A percentile compares a stretch with the other conserved stretches of the same genome.
Conservation (phyloP, 2,329 filamentous ascomycete genomes). For the Blastomyces gilchristii region DNA sequence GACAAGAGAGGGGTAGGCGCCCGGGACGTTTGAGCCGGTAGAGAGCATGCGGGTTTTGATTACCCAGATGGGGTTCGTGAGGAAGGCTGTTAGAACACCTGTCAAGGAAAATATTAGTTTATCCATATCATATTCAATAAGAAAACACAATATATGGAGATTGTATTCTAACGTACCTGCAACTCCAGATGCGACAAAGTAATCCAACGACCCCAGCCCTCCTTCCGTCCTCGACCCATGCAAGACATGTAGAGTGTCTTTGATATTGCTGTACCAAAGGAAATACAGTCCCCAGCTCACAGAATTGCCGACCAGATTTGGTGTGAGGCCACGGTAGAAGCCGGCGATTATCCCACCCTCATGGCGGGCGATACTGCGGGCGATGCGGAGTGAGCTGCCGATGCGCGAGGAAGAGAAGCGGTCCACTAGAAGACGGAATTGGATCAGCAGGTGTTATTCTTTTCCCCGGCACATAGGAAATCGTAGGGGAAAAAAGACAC, state of each 20-base stretch:
- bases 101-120: slow-evolving; percentile 20
- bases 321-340: slow-evolving; percentile 80
- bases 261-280: slow-evolving; percentile 56
- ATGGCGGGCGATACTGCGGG: slow-evolving; percentile 42
- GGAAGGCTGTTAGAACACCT: slow-evolving; percentile 64
- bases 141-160: neutral
- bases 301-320: slow-evolving; percentile 85
- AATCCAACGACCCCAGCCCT: slow-evolving; percentile 50
- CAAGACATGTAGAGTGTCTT: slow-evolving; percentile 41
- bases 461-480: slow-evolving; percentile 18
- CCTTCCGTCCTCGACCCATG: slow-evolving; percentile 23
- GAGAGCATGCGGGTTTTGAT: slow-evolving; percentile 96
- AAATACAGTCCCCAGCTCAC: slow-evolving; percentile 90
- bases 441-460: slow-evolving; percentile 11
- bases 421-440: slow-evolving; percentile 39
- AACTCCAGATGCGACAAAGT: slow-evolving; percentile 63
- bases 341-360: slow-evolving; percentile 50
- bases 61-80: slow-evolving; percentile 96
- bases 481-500: neutral
- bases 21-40: slow-evolving; percentile 59
- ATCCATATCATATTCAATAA: neutral
- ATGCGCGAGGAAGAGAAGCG: slow-evolving; percentile 38
- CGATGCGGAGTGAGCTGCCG: slow-evolving; percentile 45
- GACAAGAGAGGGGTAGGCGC: slow-evolving; percentile 71
- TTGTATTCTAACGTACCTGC: slow-evolving; percentile 37